A percentile compares a stretch with the other conserved stretches of the same genome.
These are phyloP conservation scores for Pythium scleroteichum DNA, from an alignment of 352 stramenopile genomes.

Conservation along the genomic window DNA sequence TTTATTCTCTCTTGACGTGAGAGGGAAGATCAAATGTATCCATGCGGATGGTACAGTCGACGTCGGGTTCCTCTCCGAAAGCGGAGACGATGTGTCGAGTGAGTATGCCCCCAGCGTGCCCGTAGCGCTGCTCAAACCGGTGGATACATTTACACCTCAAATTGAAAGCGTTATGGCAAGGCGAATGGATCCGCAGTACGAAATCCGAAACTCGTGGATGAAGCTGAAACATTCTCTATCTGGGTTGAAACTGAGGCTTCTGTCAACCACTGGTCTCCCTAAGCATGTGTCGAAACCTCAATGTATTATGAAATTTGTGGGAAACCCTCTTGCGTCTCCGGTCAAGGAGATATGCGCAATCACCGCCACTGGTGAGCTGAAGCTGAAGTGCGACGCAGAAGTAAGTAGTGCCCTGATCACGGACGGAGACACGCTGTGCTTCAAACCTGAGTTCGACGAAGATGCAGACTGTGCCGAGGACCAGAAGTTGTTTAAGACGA, in stretches of 20 bases:
- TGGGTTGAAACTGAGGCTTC: slow-evolving; percentile 42
- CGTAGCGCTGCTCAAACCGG: slow-evolving; percentile 39
- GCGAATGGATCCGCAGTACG: slow-evolving; percentile 27
- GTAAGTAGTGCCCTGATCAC: slow-evolving; percentile 2
- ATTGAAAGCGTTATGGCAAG: slow-evolving; percentile 43
- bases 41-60: slow-evolving; percentile 58
- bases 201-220: slow-evolving; percentile 28
- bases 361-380: slow-evolving; percentile 8
- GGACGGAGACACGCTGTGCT: neutral
- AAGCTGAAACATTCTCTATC: slow-evolving; percentile 42
- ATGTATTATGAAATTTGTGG: slow-evolving; percentile 53
- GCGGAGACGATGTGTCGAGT: neutral
- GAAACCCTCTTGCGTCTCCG: slow-evolving; percentile 27
- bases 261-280: slow-evolving; percentile 47
- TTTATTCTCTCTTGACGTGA: slow-evolving; percentile 58
- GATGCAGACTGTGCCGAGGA: slow-evolving; percentile 32
- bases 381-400: slow-evolving; percentile 2
- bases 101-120: slow-evolving; percentile 34
- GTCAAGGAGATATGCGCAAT: neutral
- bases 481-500: slow-evolving; percentile 14
- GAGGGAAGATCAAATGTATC: slow-evolving; percentile 50
- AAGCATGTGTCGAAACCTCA: slow-evolving; percentile 31
- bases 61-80: slow-evolving; percentile 34
- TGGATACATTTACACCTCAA: slow-evolving; percentile 41
- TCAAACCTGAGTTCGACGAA: slow-evolving; percentile 7